These are phyloP conservation scores for Sporobolomyces pararoseus DNA, from an alignment of 768 basidiomycete species.

Conservation along the genomic window DNA sequence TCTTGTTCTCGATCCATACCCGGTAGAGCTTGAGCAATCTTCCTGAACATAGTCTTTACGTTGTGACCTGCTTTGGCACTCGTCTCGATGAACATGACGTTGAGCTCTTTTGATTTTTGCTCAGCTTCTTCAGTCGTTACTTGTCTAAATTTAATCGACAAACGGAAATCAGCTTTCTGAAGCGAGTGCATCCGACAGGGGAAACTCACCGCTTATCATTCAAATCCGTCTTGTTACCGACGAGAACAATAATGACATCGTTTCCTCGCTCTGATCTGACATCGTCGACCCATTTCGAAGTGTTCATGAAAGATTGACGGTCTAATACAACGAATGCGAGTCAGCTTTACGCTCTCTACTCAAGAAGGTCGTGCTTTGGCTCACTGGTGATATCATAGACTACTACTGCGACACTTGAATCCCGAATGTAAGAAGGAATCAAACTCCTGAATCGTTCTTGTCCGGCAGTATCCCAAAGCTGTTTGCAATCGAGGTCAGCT, in stretches of 20 bases:
- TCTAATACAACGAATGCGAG: conserved; percentile 60
- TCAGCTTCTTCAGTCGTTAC: conserved; percentile 98
- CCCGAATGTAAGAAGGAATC: conserved; percentile 97
- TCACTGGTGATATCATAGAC: conserved; percentile 96
- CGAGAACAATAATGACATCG: conserved; percentile 96
- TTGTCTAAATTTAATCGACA: conserved; percentile 60
- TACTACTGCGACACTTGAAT: conserved; percentile 97
- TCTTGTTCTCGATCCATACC: conserved; percentile 73
- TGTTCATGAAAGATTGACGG: conserved; percentile 95
- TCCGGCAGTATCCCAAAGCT: conserved; percentile 94
- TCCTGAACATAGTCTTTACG: conserved; percentile 97
- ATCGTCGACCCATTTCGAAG: conserved; percentile 99
- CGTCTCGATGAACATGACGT: conserved; percentile 99
- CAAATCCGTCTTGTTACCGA: conserved; percentile 98
- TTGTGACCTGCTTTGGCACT: conserved; percentile 99
- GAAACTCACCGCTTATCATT: conserved; percentile 86
- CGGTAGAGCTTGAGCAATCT: conserved; percentile 95
- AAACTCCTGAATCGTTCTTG: conserved; percentile 97
- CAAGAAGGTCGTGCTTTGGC: conserved; percentile 46
- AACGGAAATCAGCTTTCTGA: background rate
- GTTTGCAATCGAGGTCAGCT: background rate
- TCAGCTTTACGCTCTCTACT: background rate
- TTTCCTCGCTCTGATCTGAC: conserved; percentile 94
- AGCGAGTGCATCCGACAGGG: background rate
- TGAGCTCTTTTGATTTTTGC: conserved; percentile 78